Evolutionary conservation across 805 yeast species (phyloP), one percentile per base, ranked within the genome.

Genomic region (Nakazawaea ernobii): DNA sequence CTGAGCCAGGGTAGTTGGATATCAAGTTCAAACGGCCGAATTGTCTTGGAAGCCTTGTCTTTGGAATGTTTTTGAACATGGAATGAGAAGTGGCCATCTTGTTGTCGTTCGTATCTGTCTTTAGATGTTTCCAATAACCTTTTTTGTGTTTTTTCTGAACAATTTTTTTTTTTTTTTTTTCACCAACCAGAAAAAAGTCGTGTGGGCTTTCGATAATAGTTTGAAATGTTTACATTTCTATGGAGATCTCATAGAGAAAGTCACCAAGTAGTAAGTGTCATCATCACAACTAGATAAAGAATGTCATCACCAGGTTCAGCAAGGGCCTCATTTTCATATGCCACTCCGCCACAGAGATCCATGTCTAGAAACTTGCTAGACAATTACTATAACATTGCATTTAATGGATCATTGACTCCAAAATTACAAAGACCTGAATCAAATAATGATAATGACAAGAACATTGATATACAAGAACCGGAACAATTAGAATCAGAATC

Each of bases 1-100:
- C 65, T 1, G 74, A 69, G 39, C 66, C 63, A 13, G 73, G 61
- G 43, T 70, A 77, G 32, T 79, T 80, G 13, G 82, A 70, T 29
- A 80, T 68, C 42, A 65, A 61, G 59, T 80, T 76, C 46, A 80
- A 59, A 48, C 81, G 69, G 24, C 70, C 69, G 17, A 68, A 60
- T 57, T 80, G 86, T 56, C 70, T 75, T 39, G 72, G 57, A 8
- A 73, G 51, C 49, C 74, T 62, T 11, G 75, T 62, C 39, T 63
- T 58, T 24, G 79, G 76, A 3, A 73, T 58, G 29, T 53, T 58
- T 46, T 60, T 67, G 43, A 63, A 45, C 55, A 50, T 50, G 30
- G 39, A 10, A n/a, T 35, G 33, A 6, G 45, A 32, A 8, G 44
- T 8, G 35, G 43, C 28, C 46, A 36, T 47, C 42, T 27, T 46